Base-by-base conservation (phyloP, 2,329 filamentous ascomycete genomes). In the Colletotrichum plurivorum region DNA sequence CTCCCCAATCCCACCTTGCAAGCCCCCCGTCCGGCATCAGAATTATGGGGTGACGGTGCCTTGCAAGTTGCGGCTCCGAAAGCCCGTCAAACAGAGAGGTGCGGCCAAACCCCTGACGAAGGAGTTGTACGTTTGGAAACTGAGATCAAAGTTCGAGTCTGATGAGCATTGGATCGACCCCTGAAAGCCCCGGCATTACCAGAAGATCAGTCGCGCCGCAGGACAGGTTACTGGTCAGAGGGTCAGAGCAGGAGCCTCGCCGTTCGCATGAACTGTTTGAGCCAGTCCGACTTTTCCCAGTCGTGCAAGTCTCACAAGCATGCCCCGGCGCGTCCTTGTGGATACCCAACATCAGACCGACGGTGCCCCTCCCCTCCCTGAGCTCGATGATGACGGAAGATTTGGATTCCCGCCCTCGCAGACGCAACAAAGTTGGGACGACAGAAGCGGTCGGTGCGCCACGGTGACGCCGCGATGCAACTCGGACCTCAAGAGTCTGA, bases 351-450 rank as follows among this genome's bases (percentile, higher is more conserved):
- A 49, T 59, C 61, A 59, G 65, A 65, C 61, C 48, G 48, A 65
- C 36, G 15, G 27, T 36, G 25, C 27, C 59, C 25, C 52, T 49
- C 53, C 60, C 27, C 43, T 52, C 63, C 61, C 54, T 53, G 54
- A 46, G 48, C 39, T 45, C 59, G 48, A 64, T 59, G 61, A 65
- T 49, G 66, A 65, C 66, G 46, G 63, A 59, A 54, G n/a, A 20
- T 59, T 39, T 25, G 22, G 55, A 39, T 48, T 65, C 53, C 61
- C 61, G 48, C 61, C 60, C 60, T 31, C 41, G 46, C 41, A 65
- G 54, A n/a, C 41, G 46, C 65, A 67, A 64, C 54, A 68, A 65
- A 54, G 61, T 65, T 65, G 48, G 54, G 66, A 68, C 54, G 61
- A 55, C 53, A 39, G 52, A 20, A 52, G 22, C 43, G 51, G 45